Percentiles rank a stretch among this genome's conserved stretches.
Evolutionary conservation across 2,329 filamentous ascomycete genomes (phyloP).

Genomic region (Talaromyces verruculosus): DNA sequence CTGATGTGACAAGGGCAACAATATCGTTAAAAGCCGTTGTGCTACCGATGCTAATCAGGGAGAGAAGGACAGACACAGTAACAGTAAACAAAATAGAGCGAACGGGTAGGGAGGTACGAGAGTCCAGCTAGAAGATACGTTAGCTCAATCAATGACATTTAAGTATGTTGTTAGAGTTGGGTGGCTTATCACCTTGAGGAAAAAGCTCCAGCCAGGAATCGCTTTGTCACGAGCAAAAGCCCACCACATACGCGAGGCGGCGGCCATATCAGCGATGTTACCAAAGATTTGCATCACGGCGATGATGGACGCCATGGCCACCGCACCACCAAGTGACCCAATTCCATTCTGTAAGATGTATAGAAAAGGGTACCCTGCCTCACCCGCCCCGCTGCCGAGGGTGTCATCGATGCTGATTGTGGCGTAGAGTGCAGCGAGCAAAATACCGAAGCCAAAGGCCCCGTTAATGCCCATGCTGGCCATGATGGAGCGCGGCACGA

Average conservation of each 20-base stretch:
- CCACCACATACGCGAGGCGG: slow-evolving; percentile 45
- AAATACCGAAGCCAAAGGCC: background rate
- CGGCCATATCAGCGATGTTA: slow-evolving; percentile 5
- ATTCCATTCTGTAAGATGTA: background rate
- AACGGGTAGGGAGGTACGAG: slow-evolving; percentile 34
- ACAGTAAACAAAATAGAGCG: slow-evolving; percentile 36
- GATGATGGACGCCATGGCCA: slow-evolving; percentile 4
- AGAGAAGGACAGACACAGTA: slow-evolving; percentile 32
- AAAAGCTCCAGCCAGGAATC: slow-evolving; percentile 16
- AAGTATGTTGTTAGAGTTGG: slow-evolving; percentile 26
- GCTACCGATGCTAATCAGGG: slow-evolving; percentile 51
- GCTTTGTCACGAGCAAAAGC: slow-evolving; percentile 39
- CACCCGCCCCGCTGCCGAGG: background rate
- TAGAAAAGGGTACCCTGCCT: background rate
- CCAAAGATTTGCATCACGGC: slow-evolving; percentile 2
- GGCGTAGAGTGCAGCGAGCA: background rate
- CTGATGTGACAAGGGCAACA: slow-evolving; percentile 49
- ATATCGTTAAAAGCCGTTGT: slow-evolving; percentile 54
- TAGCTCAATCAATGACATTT: background rate
- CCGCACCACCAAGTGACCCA: background rate
- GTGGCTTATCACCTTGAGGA: slow-evolving; percentile 29
- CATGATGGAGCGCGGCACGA: slow-evolving; percentile 50
- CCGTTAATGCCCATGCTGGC: slow-evolving; percentile 5
- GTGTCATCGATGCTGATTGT: background rate
- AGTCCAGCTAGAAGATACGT: background rate